Evolutionary conservation across 2,329 filamentous ascomycete genomes (phyloP).

Genomic region (Hirsutella rhossiliensis): DNA sequence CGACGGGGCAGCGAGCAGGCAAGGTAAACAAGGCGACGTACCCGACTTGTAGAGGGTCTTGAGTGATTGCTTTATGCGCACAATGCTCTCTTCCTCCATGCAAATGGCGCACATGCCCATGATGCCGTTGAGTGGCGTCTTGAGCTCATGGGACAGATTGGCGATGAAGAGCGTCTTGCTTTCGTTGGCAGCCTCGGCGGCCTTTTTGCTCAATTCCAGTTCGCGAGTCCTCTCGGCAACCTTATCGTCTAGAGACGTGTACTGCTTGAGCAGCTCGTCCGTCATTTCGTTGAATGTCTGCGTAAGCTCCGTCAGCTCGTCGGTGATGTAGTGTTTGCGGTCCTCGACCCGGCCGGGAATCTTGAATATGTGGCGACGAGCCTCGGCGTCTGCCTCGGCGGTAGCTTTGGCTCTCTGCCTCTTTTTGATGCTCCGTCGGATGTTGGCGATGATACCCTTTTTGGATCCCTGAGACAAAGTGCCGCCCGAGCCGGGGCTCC

Average conservation of each 20-base stretch:
- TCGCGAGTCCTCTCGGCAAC: conserved; percentile 74
- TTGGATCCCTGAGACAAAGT: conserved; percentile 32
- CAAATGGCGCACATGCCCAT: conserved; percentile 88
- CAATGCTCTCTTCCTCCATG: conserved; percentile 78
- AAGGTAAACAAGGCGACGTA: conserved; percentile 1
- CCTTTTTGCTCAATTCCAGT: conserved; percentile 80
- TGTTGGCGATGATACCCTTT: conserved; percentile 25
- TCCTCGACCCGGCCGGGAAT: conserved; percentile 77
- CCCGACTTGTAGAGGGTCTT: conserved; percentile 65
- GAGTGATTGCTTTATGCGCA: conserved; percentile 68
- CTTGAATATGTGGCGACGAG: conserved; percentile 52
- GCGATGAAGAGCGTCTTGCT: conserved; percentile 97
- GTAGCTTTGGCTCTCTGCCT: conserved; percentile 14
- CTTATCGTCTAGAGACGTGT: conserved; percentile 71
- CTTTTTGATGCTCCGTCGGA: conserved; percentile 25
- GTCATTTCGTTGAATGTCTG: conserved; percentile 89
- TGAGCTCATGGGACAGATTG: conserved; percentile 79
- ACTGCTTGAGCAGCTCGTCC: conserved; percentile 79
- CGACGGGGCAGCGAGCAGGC: not conserved
- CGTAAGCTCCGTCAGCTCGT: conserved; percentile 77
- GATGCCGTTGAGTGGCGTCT: conserved; percentile 91
- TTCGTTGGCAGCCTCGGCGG: conserved; percentile 88
- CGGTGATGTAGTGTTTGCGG: conserved; percentile 61
- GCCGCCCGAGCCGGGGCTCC: conserved; percentile 25
- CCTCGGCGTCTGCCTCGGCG: conserved; percentile 13